These are phyloP conservation scores for Saccharomyces hybrid DNA, from an alignment of 1,139 yeast genomes.

Conservation along the genomic window DNA sequence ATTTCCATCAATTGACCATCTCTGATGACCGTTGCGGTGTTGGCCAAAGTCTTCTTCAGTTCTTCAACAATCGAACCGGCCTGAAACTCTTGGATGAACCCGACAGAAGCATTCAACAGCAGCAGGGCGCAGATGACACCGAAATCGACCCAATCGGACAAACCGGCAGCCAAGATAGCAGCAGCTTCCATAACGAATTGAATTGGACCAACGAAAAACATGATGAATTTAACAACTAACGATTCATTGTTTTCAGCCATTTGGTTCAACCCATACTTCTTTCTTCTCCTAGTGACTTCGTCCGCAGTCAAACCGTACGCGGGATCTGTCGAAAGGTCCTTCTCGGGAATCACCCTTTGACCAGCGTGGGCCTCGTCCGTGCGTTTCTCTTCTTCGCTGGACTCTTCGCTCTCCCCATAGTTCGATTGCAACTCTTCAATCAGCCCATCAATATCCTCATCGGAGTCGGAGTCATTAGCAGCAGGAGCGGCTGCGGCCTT, in stretches of 20 bases:
- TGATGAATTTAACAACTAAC: conserved; percentile 71
- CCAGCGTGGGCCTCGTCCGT: conserved; percentile 30
- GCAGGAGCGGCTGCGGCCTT: conserved; percentile 17
- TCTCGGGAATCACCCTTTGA: conserved; percentile 76
- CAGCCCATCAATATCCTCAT: conserved; percentile 83
- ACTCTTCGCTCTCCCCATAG: conserved; percentile 54
- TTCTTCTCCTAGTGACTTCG: conserved; percentile 80
- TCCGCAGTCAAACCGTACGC: conserved; percentile 70
- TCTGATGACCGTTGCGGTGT: conserved; percentile 81
- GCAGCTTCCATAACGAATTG: conserved; percentile 99
- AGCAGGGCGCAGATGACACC: conserved; percentile 93
- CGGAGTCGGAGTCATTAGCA: conserved; percentile 48
- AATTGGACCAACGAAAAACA: conserved; percentile 96
- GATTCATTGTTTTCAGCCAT: conserved; percentile 93
- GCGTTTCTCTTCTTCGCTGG: conserved; percentile 34
- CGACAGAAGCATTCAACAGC: conserved; percentile 84
- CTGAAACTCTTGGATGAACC: conserved; percentile 96
- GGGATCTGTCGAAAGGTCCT: conserved; percentile 81
- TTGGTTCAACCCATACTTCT: conserved; percentile 89
- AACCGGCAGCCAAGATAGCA: conserved; percentile 95
- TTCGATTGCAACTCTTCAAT: conserved; percentile 85
- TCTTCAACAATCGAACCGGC: conserved; percentile 96
- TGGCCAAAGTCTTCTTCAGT: conserved; percentile 86
- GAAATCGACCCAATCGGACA: conserved; percentile 98
- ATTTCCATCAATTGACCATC: conserved; percentile 71